Percentiles rank a stretch among this genome's conserved stretches.
phyloP scores from a whole-genome alignment of 2,329 filamentous ascomycete genomes.

The Leptographium lundbergii region DNA sequence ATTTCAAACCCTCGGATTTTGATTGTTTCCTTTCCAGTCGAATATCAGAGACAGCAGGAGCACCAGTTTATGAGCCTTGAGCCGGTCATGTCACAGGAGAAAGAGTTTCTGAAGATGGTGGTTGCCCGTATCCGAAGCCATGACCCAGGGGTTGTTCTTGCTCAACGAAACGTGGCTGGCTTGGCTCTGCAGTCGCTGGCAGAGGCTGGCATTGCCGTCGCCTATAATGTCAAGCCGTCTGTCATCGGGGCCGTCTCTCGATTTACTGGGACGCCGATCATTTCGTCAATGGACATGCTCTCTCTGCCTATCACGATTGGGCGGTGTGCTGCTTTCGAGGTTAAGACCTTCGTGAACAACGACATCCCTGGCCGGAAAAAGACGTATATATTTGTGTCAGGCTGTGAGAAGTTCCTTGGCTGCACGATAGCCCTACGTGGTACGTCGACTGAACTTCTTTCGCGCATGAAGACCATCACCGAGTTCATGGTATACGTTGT shows the following conservation, averaged over 20 bases:
- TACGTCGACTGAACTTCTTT: constrained; percentile 55
- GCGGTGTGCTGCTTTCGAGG: constrained; percentile 75
- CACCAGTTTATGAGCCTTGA: constrained; percentile 97
- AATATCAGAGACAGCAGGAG: constrained; percentile 81
- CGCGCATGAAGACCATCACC: constrained; percentile 80
- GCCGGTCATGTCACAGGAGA: constrained; percentile 91
- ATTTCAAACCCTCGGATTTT: constrained; percentile 77
- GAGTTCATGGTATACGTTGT: constrained; percentile 99
- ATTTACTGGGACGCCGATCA: constrained; percentile 82
- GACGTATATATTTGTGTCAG: constrained; percentile 90
- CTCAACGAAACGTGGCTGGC: constrained; percentile 85
- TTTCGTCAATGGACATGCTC: constrained; percentile 90
- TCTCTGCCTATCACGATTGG: constrained; percentile 66
- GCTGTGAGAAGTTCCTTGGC: constrained; percentile 77
- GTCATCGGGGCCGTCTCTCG: constrained; percentile 91
- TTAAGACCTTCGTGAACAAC: constrained; percentile 86
- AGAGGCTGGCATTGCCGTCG: constrained; percentile 81
- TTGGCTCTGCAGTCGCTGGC: constrained; percentile 80
- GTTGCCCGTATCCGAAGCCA: constrained; percentile 84
- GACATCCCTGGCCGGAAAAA: constrained; percentile 65
- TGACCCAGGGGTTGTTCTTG: constrained; percentile 74
- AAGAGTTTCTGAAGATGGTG: constrained; percentile 82
- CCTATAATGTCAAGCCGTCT: constrained; percentile 91
- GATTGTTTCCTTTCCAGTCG: constrained; percentile 87
- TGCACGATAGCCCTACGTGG: constrained; percentile 91